A percentile compares a stretch with the other conserved stretches of the same genome.
These are phyloP conservation scores for Phylloporus sp. DNA, from an alignment of 768 basidiomycete genomes.

Conservation along the genomic window DNA sequence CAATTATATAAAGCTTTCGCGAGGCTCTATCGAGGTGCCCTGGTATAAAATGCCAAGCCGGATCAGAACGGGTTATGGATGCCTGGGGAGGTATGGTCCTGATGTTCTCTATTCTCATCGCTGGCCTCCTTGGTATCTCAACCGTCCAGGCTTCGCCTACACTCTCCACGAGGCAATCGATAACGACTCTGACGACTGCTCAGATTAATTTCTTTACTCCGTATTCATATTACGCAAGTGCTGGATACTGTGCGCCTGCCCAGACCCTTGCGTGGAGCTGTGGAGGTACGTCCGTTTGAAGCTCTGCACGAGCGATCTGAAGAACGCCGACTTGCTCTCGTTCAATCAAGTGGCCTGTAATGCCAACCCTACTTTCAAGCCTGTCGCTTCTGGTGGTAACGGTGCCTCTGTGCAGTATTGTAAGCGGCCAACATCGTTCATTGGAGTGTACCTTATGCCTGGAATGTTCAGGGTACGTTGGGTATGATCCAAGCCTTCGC, in stretches of 20 bases:
- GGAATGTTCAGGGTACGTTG: conserved; percentile 44
- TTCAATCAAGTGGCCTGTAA: conserved; percentile 38
- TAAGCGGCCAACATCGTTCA: conserved; percentile 13
- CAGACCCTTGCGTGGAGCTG: conserved; percentile 47
- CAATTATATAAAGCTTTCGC: conserved; percentile 1
- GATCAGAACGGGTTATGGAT: background rate
- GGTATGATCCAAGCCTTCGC: conserved; percentile 39
- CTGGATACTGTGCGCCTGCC: conserved; percentile 45
- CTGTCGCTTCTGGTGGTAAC: conserved; percentile 46
- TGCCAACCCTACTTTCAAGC: conserved; percentile 44
- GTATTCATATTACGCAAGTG: conserved; percentile 47
- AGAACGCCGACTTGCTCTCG: background rate
- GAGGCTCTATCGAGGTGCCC: background rate
- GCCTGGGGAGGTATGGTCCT: background rate
- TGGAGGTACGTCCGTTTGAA: conserved; percentile 39
- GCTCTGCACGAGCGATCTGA: background rate
- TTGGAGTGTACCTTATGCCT: background rate
- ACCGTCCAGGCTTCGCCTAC: conserved; percentile 19
- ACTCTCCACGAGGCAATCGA: conserved; percentile 33
- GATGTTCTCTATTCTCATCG: conserved; percentile 19
- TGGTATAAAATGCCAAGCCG: background rate
- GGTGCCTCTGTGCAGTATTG: conserved; percentile 41
- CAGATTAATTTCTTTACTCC: conserved; percentile 43
- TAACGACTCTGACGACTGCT: conserved; percentile 35
- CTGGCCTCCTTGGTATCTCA: conserved; percentile 12